These are phyloP conservation scores for Colletotrichum costaricense DNA, from an alignment of 2,329 filamentous ascomycete genomes.

Conservation along the genomic window DNA sequence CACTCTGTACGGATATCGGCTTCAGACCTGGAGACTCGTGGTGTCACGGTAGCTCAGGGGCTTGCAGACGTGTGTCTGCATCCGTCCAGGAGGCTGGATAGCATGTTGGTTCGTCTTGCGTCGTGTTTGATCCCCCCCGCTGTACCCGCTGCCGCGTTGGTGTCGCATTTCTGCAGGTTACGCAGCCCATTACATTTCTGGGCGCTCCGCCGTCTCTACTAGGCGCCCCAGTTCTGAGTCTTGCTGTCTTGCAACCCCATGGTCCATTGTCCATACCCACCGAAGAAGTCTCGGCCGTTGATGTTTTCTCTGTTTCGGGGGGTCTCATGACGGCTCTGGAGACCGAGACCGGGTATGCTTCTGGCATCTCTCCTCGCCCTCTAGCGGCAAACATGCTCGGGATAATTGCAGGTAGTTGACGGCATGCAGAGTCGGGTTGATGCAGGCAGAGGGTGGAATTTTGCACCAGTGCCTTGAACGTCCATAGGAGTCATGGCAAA, in stretches of 20 bases:
- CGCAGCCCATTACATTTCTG: constrained; percentile 7
- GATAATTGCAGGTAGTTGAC: neutral
- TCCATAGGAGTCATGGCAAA: neutral
- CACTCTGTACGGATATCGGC: neutral
- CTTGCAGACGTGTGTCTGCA: constrained; percentile 11
- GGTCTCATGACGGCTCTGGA: neutral
- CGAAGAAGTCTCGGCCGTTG: constrained; percentile 6
- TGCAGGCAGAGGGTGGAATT: neutral
- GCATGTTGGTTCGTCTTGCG: neutral
- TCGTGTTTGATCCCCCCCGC: constrained; percentile 4
- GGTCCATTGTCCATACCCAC: neutral
- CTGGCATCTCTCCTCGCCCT: neutral
- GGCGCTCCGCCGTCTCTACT: constrained; percentile 1
- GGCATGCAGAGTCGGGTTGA: neutral
- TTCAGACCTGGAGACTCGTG: neutral
- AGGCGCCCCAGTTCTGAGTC: neutral
- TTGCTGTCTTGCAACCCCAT: constrained; percentile 6
- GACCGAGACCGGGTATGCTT: neutral
- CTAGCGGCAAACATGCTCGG: neutral
- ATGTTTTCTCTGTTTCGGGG: neutral
- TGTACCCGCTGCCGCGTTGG: constrained; percentile 4
- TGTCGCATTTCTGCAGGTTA: constrained; percentile 9
- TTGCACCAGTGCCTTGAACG: neutral
- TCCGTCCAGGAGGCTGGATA: constrained; percentile 14
- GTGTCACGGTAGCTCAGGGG: constrained; percentile 5